A percentile compares a stretch with the other conserved stretches of the same genome.
phyloP scores from a whole-genome alignment of 768 basidiomycete genomes.

The Rhizopogon salebrosus region DNA sequence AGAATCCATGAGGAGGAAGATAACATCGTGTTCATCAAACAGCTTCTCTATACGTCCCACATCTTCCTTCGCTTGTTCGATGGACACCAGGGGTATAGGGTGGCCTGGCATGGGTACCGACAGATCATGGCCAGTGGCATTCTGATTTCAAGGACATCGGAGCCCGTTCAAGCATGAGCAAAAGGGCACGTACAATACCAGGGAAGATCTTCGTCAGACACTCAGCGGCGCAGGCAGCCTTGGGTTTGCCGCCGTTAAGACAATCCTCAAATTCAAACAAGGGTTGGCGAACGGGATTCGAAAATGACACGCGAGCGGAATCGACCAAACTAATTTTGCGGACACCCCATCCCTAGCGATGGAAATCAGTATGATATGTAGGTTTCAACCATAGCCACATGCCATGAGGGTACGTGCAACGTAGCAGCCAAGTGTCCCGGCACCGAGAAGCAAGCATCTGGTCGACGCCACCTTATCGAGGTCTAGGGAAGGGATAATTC shows the following conservation, averaged over 20 bases:
- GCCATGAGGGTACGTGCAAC: slow-evolving; percentile 92
- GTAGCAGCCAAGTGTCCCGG: slow-evolving; percentile 96
- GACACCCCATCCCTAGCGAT: slow-evolving; percentile 85
- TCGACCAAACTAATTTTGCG: slow-evolving; percentile 91
- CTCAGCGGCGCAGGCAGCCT: slow-evolving; percentile 87
- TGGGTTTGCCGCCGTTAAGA: slow-evolving; percentile 86
- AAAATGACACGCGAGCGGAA: slow-evolving; percentile 88
- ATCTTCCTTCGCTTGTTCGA: slow-evolving; percentile 59
- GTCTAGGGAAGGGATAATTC: slow-evolving; percentile 84
- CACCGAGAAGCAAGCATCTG: slow-evolving; percentile 82
- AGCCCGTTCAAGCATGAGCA: background rate
- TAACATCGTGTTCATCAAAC: slow-evolving; percentile 80
- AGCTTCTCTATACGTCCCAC: slow-evolving; percentile 70
- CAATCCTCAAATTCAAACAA: slow-evolving; percentile 95
- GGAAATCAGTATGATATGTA: background rate
- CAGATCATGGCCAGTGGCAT: slow-evolving; percentile 72
- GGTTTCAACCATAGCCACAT: slow-evolving; percentile 9
- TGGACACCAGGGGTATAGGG: slow-evolving; percentile 61
- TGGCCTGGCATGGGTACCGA: slow-evolving; percentile 98
- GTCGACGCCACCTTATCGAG: slow-evolving; percentile 82
- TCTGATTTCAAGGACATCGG: slow-evolving; percentile 38
- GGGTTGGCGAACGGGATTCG: slow-evolving; percentile 96
- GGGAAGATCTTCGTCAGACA: slow-evolving; percentile 86
- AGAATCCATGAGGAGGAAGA: slow-evolving; percentile 98
- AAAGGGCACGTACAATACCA: slow-evolving; percentile 62